Conservation (phyloP, 169 alveolate species). For the Perkinsus olseni region DNA sequence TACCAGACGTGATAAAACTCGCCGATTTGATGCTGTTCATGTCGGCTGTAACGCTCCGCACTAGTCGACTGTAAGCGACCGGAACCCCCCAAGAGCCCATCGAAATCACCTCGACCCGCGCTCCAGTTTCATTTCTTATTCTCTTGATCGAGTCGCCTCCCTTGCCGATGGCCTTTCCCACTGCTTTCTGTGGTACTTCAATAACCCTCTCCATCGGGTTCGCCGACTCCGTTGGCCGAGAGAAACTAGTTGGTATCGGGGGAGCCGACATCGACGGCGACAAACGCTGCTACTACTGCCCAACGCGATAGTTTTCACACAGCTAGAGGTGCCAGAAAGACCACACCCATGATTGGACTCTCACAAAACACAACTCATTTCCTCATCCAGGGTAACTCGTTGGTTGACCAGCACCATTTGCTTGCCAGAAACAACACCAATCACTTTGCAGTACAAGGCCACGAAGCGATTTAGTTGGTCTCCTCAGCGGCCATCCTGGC, state of each 20-base stretch:
- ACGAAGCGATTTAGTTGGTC: background rate
- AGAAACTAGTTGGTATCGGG: background rate
- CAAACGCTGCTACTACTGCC: no score
- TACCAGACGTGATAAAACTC: no score
- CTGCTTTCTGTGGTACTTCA: background rate
- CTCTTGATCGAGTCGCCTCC: background rate
- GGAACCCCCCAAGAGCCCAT: background rate
- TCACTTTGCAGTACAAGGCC: background rate
- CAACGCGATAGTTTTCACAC: no score
- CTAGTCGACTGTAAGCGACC: no score
- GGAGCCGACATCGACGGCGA: background rate
- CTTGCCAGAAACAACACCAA: background rate
- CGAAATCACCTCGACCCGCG: background rate
- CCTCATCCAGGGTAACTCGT: background rate
- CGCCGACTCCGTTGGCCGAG: background rate
- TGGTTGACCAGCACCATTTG: background rate
- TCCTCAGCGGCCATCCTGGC: constrained; percentile 50
- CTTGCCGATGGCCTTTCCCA: background rate
- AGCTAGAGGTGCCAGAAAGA: background rate
- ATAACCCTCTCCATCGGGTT: background rate
- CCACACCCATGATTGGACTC: background rate
- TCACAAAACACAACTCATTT: background rate
- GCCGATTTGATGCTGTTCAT: no score
- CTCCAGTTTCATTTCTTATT: background rate
- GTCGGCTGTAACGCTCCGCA: no score